A percentile compares a stretch with the other conserved stretches of the same genome.
These are phyloP conservation scores for Sequoia sempervirens DNA, from an alignment of 75 land plant genomes.

Conservation along the genomic window DNA sequence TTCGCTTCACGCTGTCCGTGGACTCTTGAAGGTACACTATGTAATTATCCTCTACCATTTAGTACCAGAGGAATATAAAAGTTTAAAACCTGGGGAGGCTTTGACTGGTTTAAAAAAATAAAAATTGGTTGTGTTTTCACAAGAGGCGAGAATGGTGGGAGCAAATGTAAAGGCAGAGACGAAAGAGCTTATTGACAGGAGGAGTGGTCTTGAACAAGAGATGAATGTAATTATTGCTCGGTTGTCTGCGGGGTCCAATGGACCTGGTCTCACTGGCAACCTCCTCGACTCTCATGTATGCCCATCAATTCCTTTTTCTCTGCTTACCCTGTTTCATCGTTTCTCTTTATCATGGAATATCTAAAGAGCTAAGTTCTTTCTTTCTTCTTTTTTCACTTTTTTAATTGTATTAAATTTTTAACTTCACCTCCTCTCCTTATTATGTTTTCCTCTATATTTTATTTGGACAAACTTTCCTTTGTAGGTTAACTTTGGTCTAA, in stretches of 20 bases:
- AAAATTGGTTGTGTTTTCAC: background rate
- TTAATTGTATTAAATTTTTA: no score
- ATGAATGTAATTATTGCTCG: slow-evolving; percentile 65
- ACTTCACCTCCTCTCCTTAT: background rate
- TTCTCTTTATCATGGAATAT: background rate
- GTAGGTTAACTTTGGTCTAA: background rate
- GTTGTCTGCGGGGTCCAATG: slow-evolving; percentile 55
- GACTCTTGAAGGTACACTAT: background rate
- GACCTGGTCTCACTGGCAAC: slow-evolving; percentile 79
- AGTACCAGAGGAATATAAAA: no score
- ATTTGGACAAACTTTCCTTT: background rate
- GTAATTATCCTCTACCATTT: background rate
- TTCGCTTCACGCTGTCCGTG: background rate
- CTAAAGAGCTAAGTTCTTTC: background rate
- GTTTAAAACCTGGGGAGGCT: background rate
- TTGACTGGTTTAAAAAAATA: no score
- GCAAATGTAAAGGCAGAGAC: slow-evolving; percentile 83
- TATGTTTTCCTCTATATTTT: no score
- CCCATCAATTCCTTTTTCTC: background rate
- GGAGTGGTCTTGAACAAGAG: slow-evolving; percentile 51
- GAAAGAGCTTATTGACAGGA: slow-evolving; percentile 56
- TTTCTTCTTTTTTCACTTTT: no score
- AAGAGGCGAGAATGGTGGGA: slow-evolving; percentile 57
- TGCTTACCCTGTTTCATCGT: background rate
- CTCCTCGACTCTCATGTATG: slow-evolving; percentile 72